Percentiles rank a stretch among this genome's conserved stretches.
Conservation (phyloP, 2,329 filamentous ascomycete species). For the Cladosporium austrohemisphaericum region DNA sequence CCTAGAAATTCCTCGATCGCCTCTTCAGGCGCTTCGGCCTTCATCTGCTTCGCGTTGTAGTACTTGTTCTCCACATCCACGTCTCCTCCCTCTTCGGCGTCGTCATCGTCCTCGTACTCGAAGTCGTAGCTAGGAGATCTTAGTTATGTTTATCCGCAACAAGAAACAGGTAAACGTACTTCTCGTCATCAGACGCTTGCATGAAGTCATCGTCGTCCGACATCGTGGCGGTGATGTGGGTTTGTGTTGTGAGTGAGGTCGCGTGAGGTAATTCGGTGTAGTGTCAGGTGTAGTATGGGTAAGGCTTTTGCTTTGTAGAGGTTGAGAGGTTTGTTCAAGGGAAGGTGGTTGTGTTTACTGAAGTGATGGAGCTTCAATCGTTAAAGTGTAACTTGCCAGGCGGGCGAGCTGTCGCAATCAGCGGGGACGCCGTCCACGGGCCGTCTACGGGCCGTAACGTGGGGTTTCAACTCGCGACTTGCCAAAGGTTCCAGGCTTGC, state of each 20-base stretch:
- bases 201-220: slow-evolving; percentile 88
- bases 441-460: too few species aligned
- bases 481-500: too few species aligned
- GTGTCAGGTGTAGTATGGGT: background rate
- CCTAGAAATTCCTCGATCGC: slow-evolving; percentile 91
- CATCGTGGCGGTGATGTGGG: slow-evolving; percentile 52
- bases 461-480: too few species aligned
- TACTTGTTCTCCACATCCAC: slow-evolving; percentile 99
- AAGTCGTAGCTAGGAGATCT: slow-evolving; percentile 73
- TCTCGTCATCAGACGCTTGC: slow-evolving; percentile 85
- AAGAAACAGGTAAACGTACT: slow-evolving; percentile 53
- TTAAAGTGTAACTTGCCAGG: background rate
- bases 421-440: too few species aligned
- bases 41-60: slow-evolving; percentile 98
- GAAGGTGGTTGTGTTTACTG: background rate
- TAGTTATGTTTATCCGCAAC: slow-evolving; percentile 23
- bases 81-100: slow-evolving; percentile 81
- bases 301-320: background rate
- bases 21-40: slow-evolving; percentile 77
- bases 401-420: slow-evolving; percentile 9
- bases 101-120: slow-evolving; percentile 92
- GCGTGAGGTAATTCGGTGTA: background rate
- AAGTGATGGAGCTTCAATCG: slow-evolving; percentile 6
- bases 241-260: background rate
- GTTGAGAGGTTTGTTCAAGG: background rate